Base-by-base conservation (phyloP, 169 alveolate genomes). In the Ichthyophthirius multifiliis region DNA sequence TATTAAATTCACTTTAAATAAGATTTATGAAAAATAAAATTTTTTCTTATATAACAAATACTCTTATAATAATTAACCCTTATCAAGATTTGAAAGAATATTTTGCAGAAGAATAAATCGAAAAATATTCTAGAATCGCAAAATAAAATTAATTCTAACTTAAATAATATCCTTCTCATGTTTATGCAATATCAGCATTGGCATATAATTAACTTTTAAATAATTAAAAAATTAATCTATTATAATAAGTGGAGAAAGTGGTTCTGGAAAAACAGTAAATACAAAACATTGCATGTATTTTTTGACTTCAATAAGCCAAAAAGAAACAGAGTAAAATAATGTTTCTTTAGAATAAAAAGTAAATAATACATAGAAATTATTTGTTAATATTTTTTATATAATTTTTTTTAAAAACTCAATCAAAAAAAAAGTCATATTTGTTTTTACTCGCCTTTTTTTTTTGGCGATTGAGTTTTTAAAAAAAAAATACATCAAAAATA, bases 231-330 rank as follows among this genome's bases (percentile, higher is more conserved):
- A 94, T 65, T 99, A 99, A 82, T 94, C 99, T 30, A 96, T 99
- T 43, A 97, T 99, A 39, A 98, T 99, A 48, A 94, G 99, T 23
- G 99, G 99, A 2, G 99, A 99, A 86, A 96, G 99, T 71, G 99
- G 99, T 0, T 99, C 99, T 9, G 99, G 99, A 6, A 99, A 99
- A 91, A 98, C 99, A 0, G 99, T 98, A 93, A 97, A 99, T 39
- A 98, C 99, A 32, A 98, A 98, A 86, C 76, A 83, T 75, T 85
- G 94, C 12, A 92, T 92, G 96, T 85, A 85, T 45, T 86, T 89
- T 43, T 74, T 92, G 43, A 90, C 92, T 4, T 48, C 31, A 44
- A 74, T 46, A 32, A 82, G 65, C 73, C 79, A 43, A 1, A 30
- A 55, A 55, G 31, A 55, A 55, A 27, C 31, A 20, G 13, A 55